Evolutionary conservation across 2,329 filamentous ascomycete genomes (phyloP), one percentile per base, ranked within the genome.

Genomic region (Passalora sequoiae): DNA sequence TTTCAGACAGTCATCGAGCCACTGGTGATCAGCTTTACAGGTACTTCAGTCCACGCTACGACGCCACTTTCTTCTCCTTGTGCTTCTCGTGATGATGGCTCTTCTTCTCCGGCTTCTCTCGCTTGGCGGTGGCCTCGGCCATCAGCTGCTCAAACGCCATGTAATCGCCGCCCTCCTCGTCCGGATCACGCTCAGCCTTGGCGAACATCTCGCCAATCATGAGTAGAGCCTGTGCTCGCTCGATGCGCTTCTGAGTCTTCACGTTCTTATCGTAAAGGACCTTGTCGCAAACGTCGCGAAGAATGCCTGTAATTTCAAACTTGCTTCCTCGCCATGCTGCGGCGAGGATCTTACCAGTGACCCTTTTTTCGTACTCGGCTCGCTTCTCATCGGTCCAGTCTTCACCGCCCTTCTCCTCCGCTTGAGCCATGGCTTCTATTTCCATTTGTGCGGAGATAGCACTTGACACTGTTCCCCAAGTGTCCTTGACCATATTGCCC

Each of bases 301-400:
- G 70, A 52, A 98, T 91, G 60, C 89, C 85, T 74, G 97, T 91
- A 54, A 98, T 97, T 75, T 98, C 92, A 61, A 94, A 97, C 70
- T 92, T 94, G 76, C 84, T 91, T 35, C 92, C 92, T 53, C 89
- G 76, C 92, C 92, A 98, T 8, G 92, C 92, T 3, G 92, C 92
- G 4, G 89, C 94, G 28, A 98, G 78, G 54, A 98, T 97, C 78
- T 98, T 98, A 61, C 92, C 92, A 7, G 92, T 98, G 17, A 97
- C 91, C 57, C 84, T 82, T 62, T 91, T 84, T 74, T 97, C 92
- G 60, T 94, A 96, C 70, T 98, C 92, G 30, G 83, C 83, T 69
- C 89, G 89, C 74, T 86, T 89, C 80, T 97, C 92, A 51, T 98
- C 92, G 1, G 92, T 97, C 92, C 92, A 98, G 49, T 95, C 89